phyloP scores from a whole-genome alignment of 2,329 filamentous ascomycete species.

The Alternaria infectoria region DNA sequence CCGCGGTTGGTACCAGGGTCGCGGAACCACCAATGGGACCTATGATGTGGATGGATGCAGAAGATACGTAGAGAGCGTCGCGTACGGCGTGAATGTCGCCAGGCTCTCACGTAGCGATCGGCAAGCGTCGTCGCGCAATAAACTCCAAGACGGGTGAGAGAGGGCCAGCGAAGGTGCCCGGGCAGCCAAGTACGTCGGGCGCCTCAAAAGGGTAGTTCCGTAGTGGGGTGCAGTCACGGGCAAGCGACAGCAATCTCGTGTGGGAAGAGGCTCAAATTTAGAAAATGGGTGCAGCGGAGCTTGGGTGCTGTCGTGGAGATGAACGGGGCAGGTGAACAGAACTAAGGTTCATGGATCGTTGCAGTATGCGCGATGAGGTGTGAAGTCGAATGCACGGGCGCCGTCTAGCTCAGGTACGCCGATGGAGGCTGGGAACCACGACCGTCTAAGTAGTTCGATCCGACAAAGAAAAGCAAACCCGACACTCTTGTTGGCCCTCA shows the following conservation, averaged over 20 bases:
- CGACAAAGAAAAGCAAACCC: background rate
- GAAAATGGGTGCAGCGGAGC: background rate
- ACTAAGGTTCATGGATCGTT: slow-evolving; percentile 8
- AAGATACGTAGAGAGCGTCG: slow-evolving; percentile 14
- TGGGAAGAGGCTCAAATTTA: background rate
- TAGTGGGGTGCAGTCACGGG: slow-evolving; percentile 27
- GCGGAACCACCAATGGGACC: background rate
- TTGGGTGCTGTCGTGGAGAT: slow-evolving; percentile 6
- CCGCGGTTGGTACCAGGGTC: slow-evolving; percentile 4
- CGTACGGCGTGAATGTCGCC: slow-evolving; percentile 4
- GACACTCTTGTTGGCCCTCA: background rate
- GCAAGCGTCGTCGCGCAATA: slow-evolving; percentile 17
- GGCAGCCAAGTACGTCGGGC: slow-evolving; percentile 17
- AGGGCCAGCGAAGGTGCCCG: slow-evolving; percentile 9
- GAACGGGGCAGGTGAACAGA: slow-evolving; percentile 7
- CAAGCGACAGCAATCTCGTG: slow-evolving; percentile 1
- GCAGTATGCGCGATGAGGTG: slow-evolving; percentile 18
- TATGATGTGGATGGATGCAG: background rate
- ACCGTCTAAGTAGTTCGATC: background rate
- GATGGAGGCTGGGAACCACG: slow-evolving; percentile 33
- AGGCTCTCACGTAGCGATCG: slow-evolving; percentile 15
- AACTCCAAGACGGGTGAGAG: slow-evolving; percentile 25
- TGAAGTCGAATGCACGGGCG: slow-evolving; percentile 24
- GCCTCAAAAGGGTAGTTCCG: slow-evolving; percentile 33
- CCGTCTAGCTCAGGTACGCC: slow-evolving; percentile 22